phyloP scores from a whole-genome alignment of 164 flowering plant species.

The Tinospora cordifolia region DNA sequence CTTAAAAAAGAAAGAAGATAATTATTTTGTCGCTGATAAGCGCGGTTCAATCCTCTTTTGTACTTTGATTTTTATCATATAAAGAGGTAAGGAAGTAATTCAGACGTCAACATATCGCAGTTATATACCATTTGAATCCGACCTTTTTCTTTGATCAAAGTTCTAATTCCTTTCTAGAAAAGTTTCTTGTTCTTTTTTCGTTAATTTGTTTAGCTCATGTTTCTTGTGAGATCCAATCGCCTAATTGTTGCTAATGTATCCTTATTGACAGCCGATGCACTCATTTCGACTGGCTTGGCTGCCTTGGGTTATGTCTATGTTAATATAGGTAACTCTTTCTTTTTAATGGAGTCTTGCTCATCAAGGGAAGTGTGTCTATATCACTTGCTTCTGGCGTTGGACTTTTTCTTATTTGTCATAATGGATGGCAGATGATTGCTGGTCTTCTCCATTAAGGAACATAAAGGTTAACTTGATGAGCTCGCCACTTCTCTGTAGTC shows the following conservation, averaged over 20 bases:
- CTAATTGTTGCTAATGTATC: conserved; percentile 7
- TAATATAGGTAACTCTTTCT: conserved; percentile 65
- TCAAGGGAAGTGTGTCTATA: background rate
- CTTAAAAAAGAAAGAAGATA: too few species aligned
- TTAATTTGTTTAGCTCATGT: too few species aligned
- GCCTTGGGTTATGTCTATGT: conserved; percentile 69
- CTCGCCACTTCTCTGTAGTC: background rate
- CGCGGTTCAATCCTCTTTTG: background rate
- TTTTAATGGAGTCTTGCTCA: background rate
- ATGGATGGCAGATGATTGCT: conserved; percentile 84
- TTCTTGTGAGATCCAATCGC: background rate
- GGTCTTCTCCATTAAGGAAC: conserved; percentile 47
- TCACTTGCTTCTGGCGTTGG: background rate
- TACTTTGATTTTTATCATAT: background rate
- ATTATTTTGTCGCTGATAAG: background rate
- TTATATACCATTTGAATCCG: background rate
- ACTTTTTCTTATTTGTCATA: conserved; percentile 3
- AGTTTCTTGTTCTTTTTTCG: background rate
- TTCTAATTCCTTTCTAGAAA: background rate
- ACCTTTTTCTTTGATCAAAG: background rate
- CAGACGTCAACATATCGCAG: background rate
- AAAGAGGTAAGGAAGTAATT: background rate
- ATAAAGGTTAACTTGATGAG: conserved; percentile 32
- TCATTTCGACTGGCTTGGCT: conserved; percentile 80
- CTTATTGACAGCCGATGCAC: conserved; percentile 81